phyloP scores from a whole-genome alignment of 768 basidiomycete genomes.

The Pisolithus sp. region DNA sequence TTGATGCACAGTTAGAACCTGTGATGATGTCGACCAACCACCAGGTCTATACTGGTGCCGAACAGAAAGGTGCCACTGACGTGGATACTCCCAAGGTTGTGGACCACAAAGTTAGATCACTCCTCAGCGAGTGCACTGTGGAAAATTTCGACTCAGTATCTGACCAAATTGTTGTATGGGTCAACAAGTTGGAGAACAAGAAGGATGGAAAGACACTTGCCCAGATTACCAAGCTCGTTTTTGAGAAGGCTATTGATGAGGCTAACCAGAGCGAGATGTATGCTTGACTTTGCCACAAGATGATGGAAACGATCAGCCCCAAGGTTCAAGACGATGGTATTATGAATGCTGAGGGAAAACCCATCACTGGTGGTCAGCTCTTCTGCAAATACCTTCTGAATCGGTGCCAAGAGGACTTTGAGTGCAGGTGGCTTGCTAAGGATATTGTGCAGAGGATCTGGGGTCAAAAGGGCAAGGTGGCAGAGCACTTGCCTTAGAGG shows the following conservation, averaged over 20 bases:
- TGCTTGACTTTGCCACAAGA: conserved; percentile 87
- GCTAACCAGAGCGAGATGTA: conserved; percentile 97
- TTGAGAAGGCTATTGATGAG: conserved; percentile 97
- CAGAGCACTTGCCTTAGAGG: too few species aligned
- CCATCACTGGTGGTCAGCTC: conserved; percentile 87
- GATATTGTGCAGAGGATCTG: too few species aligned
- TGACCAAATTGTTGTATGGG: conserved; percentile 91
- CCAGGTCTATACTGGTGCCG: conserved; percentile 52
- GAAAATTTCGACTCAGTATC: conserved; percentile 96
- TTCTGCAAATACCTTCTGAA: conserved; percentile 97
- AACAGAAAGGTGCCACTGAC: conserved; percentile 44
- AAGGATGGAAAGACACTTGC: conserved; percentile 91
- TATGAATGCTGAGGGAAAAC: conserved; percentile 72
- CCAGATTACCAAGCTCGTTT: conserved; percentile 91
- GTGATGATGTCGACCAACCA: conserved; percentile 57
- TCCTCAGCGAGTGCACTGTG: conserved; percentile 95
- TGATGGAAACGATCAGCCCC: conserved; percentile 89
- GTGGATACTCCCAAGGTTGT: conserved; percentile 76
- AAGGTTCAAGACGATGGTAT: conserved; percentile 88
- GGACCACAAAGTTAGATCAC: conserved; percentile 84
- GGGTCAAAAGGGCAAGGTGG: too few species aligned
- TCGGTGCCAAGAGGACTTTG: conserved; percentile 96
- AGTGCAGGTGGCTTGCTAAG: conserved; percentile 91
- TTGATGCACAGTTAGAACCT: too few species aligned
- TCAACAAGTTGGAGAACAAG: conserved; percentile 88